Evolutionary conservation across 1,284 basidiomycete genomes (phyloP).

Genomic region (Marasmius sp.): DNA sequence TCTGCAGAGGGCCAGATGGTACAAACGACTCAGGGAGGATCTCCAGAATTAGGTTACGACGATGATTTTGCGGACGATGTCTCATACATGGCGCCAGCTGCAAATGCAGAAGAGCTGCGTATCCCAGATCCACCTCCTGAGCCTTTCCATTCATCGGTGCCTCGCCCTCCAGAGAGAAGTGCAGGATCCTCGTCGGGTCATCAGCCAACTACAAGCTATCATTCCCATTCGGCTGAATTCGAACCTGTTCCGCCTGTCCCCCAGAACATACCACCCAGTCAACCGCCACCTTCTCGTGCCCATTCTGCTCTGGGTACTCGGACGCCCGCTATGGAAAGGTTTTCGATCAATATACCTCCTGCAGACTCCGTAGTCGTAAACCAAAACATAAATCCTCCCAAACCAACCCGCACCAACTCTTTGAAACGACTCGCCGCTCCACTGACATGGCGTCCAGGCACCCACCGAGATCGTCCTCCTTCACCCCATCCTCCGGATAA

Average conservation of each 20-base stretch:
- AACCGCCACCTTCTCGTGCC: background rate
- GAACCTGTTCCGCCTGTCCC: background rate
- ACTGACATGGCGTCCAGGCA: background rate
- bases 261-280: background rate
- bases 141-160: background rate
- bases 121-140: background rate
- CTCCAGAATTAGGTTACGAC: background rate
- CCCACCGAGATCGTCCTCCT: conserved; percentile 1
- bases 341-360: conserved; percentile 10
- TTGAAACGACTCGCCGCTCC: background rate
- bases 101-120: background rate
- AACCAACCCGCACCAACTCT: conserved; percentile 3
- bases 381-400: conserved; percentile 3
- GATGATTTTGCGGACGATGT: background rate
- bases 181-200: background rate
- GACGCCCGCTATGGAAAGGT: conserved; percentile 11
- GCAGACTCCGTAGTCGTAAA: conserved; percentile 9
- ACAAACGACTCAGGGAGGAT: background rate
- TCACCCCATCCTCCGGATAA: conserved; percentile 21
- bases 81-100: background rate
- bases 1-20: background rate
- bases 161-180: background rate
- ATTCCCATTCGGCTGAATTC: background rate
- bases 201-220: background rate
- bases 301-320: background rate